Evolutionary conservation across 148 eudicot species (phyloP).

Genomic region (Nyssa sinensis): DNA sequence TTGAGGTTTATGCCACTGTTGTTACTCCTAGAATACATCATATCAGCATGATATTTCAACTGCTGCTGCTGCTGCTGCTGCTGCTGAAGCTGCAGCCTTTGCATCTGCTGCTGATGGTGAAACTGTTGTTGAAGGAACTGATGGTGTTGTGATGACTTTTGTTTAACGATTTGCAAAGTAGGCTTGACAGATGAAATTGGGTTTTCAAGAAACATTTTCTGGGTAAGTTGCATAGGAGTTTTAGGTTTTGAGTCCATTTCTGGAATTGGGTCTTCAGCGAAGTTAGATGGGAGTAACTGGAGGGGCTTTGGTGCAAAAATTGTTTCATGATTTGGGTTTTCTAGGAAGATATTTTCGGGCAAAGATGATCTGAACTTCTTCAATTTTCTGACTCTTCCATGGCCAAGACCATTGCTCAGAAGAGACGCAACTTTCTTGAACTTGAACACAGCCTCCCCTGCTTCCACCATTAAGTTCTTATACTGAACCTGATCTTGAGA

Average conservation of each 20-base stretch:
- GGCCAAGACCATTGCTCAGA: conserved; percentile 29
- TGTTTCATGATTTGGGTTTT: conserved; percentile 31
- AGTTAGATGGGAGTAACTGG: conserved; percentile 23
- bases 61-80: conserved; percentile 38
- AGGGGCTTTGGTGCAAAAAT: conserved; percentile 22
- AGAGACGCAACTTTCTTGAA: conserved; percentile 54
- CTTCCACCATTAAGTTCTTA: conserved; percentile 29
- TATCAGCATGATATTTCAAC: conserved; percentile 28
- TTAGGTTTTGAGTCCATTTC: conserved; percentile 25
- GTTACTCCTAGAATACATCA: conserved; percentile 26
- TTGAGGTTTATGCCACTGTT: conserved; percentile 41
- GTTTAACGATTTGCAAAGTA: conserved; percentile 19
- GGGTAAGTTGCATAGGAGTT: conserved; percentile 17
- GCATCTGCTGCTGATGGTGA: conserved; percentile 25
- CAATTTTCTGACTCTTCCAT: conserved; percentile 44
- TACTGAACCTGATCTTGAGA: conserved; percentile 27
- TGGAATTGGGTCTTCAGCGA: conserved; percentile 9
- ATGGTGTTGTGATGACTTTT: conserved; percentile 15
- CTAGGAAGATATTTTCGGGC: conserved; percentile 37
- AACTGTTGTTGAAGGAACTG: conserved; percentile 17
- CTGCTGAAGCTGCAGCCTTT: conserved; percentile 27
- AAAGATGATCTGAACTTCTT: conserved; percentile 24
- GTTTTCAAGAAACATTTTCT: conserved; percentile 25
- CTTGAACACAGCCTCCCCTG: conserved; percentile 41
- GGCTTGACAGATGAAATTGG: conserved; percentile 37